Evolutionary conservation across 2,329 filamentous ascomycete species (phyloP), one percentile per base, ranked within the genome.

Genomic region (Lecanicillium sp.): DNA sequence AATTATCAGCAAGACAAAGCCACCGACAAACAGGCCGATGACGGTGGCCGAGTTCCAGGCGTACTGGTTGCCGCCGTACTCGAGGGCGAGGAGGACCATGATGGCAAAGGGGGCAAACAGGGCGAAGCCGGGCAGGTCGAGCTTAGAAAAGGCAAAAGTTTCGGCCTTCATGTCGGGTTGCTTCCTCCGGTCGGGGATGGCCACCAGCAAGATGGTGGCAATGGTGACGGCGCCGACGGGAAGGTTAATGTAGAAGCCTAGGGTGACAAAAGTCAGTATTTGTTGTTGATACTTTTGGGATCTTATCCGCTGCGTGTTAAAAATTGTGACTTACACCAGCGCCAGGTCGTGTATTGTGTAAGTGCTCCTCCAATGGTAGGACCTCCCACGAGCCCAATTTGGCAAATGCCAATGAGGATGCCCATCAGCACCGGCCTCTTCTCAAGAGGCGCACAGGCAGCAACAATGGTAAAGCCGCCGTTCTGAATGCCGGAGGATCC

Each of bases 81-180:
- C 64, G 17, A 76, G 58, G 3, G 68, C 72, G 1, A 77, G 56
- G n/a, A 75, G 55, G 17, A 74, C 53, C 49, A 64, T 67, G 36
- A 73, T 54, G 11, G 72, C 59, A 6, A 62, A 59, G 1, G 71
- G 67, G 2, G 69, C 58, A 42, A 73, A 60, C 34, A 71, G 47
- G 5, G 48, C 44, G 11, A 65, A 64, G 18, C 71, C 70, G 1
- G 61, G 40, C 4, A 69, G 47, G 45, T 75, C 71, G 36, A 74
- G 55, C 38, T 65, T 55, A 5, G 42, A 44, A 13, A 36, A 42
- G 8, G 53, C 25, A 33, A 48, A 49, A 29, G 46, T 42, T 9
- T 46, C 10, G 58, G 48, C 12, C 54, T 50, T 4, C 66, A 53
- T 1, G 57, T 63, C 37, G 59, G 63, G 7, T 66, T 48, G 17